These are phyloP conservation scores for Fusarium pseudonygamai DNA, from an alignment of 2,329 filamentous ascomycete genomes.

Conservation along the genomic window DNA sequence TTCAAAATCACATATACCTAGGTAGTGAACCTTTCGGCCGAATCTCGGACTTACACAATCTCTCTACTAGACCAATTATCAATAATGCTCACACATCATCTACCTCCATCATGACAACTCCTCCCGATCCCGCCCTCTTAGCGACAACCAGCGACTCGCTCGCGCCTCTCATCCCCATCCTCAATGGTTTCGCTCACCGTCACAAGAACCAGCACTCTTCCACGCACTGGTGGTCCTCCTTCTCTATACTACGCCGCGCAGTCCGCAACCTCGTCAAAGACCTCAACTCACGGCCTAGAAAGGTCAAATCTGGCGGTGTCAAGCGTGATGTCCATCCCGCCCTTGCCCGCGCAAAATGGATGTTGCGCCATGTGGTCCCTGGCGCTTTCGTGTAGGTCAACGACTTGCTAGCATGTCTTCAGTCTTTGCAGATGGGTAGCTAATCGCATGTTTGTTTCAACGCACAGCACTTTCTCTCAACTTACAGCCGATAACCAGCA, in stretches of 20 bases:
- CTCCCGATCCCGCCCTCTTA: constrained; percentile 8
- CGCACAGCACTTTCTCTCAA: constrained; percentile 69
- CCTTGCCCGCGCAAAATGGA: constrained; percentile 42
- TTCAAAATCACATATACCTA: background rate
- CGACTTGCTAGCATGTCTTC: background rate
- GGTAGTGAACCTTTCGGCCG: background rate
- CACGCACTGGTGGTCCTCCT: constrained; percentile 81
- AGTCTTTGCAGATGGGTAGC: background rate
- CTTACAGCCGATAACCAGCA: constrained; percentile 78
- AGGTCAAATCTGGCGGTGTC: constrained; percentile 8
- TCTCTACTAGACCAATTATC: background rate
- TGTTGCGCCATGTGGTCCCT: constrained; percentile 46
- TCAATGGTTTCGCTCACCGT: constrained; percentile 80
- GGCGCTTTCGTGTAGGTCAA: constrained; percentile 50
- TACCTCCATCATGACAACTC: constrained; percentile 18
- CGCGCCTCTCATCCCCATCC: constrained; percentile 59
- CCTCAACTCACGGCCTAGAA: constrained; percentile 19
- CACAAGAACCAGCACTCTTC: constrained; percentile 91
- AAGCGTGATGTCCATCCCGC: constrained; percentile 25
- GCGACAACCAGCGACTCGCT: constrained; percentile 46
- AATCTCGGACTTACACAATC: constrained; percentile 14
- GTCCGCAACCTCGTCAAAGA: constrained; percentile 61
- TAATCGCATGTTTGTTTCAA: background rate
- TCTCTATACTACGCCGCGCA: constrained; percentile 76
- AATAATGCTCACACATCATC: constrained; percentile 3